phyloP scores from a whole-genome alignment of 306 rosid genomes.

The Quercus rubra region DNA sequence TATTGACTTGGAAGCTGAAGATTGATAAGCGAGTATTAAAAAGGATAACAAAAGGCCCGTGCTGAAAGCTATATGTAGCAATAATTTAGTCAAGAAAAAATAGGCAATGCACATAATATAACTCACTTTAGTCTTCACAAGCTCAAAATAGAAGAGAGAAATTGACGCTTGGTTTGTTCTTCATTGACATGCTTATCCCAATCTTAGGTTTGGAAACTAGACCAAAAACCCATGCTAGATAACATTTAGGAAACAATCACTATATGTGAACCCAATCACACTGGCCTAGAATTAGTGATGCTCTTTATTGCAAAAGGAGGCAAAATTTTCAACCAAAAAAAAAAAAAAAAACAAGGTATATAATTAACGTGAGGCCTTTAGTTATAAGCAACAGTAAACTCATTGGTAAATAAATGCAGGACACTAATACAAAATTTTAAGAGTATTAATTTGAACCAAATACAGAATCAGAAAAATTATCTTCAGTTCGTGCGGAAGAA shows the following conservation, averaged over 20 bases:
- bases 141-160: neutral
- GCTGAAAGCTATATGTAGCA: neutral
- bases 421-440: neutral
- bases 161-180: neutral
- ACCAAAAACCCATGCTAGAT: neutral
- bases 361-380: neutral
- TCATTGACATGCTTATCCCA: neutral
- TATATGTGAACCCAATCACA: neutral
- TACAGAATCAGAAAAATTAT: neutral
- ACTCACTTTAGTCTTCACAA: neutral
- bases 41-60: neutral
- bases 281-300: neutral
- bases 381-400: neutral
- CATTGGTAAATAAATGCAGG: neutral
- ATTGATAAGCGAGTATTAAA: neutral
- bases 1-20: constrained; percentile 36
- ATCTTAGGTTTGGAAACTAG: neutral
- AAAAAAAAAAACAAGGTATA: too few species aligned
- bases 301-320: neutral
- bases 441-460: neutral
- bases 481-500: neutral
- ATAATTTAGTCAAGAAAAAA: neutral
- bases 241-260: neutral
- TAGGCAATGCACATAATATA: neutral
- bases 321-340: too few species aligned